Conservation (phyloP, 2,329 filamentous ascomycete species). For the Calonectria pseudoreteaudii region DNA sequence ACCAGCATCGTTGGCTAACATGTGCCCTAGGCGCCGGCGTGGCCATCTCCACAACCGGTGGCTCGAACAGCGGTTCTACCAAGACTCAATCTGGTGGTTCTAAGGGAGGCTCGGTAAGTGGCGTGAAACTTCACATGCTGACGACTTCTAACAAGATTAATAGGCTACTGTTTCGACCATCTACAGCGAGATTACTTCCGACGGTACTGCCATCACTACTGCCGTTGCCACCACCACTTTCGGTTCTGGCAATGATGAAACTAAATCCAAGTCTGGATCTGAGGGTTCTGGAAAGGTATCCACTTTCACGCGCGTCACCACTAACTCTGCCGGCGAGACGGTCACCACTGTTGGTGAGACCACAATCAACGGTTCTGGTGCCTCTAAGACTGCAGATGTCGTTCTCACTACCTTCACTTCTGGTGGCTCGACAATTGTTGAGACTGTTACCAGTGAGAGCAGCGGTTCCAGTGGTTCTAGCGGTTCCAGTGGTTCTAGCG, state of each 20-base stretch:
- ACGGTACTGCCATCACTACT: conserved; percentile 47
- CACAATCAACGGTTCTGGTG: conserved; percentile 30
- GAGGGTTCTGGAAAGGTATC: conserved; percentile 27
- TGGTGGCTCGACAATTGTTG: conserved; percentile 32
- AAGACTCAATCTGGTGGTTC: conserved; percentile 36
- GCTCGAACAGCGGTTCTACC: conserved; percentile 23
- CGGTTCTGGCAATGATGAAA: conserved; percentile 23
- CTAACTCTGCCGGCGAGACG: conserved; percentile 36
- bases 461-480: too few species aligned
- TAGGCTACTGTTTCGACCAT: conserved; percentile 49
- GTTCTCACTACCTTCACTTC: conserved; percentile 37
- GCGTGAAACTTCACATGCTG: too few species aligned
- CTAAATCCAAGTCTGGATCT: conserved; percentile 40
- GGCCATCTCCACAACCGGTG: conserved; percentile 46
- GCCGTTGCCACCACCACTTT: conserved; percentile 53
- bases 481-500: too few species aligned
- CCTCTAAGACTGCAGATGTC: conserved; percentile 34
- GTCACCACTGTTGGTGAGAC: conserved; percentile 33
- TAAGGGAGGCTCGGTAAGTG: conserved; percentile 9
- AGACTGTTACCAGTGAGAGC: conserved; percentile 27
- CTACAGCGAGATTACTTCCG: conserved; percentile 51
- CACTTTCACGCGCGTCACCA: conserved; percentile 45
- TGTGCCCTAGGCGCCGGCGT: conserved; percentile 47
- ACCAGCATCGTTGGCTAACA: background rate
- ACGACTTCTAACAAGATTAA: background rate